These are phyloP conservation scores for Hypocrella siamensis DNA, from an alignment of 2,329 filamentous ascomycete species.

Conservation along the genomic window DNA sequence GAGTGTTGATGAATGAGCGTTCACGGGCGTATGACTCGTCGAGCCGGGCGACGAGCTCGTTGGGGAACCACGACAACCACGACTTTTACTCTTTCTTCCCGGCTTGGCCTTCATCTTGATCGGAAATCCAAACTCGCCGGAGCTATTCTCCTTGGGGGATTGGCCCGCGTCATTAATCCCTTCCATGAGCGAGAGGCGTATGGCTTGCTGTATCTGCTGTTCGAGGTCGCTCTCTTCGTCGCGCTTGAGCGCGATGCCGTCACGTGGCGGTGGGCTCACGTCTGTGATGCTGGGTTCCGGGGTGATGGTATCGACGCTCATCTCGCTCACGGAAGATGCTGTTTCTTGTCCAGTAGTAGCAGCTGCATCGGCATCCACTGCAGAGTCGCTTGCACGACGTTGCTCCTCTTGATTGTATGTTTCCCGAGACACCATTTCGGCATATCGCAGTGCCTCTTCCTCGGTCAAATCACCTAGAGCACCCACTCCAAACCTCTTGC, in stretches of 20 bases:
- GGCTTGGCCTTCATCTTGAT: slow-evolving; percentile 31
- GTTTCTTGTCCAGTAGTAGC: no score
- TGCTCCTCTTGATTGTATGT: slow-evolving; percentile 40
- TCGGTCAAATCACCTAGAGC: slow-evolving; percentile 47
- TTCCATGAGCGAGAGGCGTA: slow-evolving; percentile 45
- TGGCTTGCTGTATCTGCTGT: slow-evolving; percentile 45
- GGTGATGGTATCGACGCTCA: slow-evolving; percentile 32
- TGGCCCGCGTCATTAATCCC: slow-evolving; percentile 30
- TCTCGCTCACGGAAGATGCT: slow-evolving; percentile 24
- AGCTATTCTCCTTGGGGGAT: slow-evolving; percentile 28
- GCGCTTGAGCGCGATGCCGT: slow-evolving; percentile 5
- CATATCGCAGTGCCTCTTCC: slow-evolving; percentile 48
- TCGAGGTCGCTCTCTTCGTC: slow-evolving; percentile 38
- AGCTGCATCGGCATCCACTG: slow-evolving; percentile 29
- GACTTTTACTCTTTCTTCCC: slow-evolving; percentile 23
- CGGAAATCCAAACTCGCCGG: slow-evolving; percentile 33
- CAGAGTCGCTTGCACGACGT: slow-evolving; percentile 35
- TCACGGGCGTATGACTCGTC: slow-evolving; percentile 19
- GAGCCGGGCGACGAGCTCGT: slow-evolving; percentile 19
- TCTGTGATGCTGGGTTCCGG: slow-evolving; percentile 37
- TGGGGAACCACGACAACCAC: slow-evolving; percentile 8
- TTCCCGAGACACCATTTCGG: slow-evolving; percentile 51
- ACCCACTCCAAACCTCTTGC: slow-evolving; percentile 71
- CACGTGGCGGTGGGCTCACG: slow-evolving; percentile 15
- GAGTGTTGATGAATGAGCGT: slow-evolving; percentile 8